These are phyloP conservation scores for Naegleria lovaniensis DNA, from an alignment of 208 protist species.

Conservation along the genomic window DNA sequence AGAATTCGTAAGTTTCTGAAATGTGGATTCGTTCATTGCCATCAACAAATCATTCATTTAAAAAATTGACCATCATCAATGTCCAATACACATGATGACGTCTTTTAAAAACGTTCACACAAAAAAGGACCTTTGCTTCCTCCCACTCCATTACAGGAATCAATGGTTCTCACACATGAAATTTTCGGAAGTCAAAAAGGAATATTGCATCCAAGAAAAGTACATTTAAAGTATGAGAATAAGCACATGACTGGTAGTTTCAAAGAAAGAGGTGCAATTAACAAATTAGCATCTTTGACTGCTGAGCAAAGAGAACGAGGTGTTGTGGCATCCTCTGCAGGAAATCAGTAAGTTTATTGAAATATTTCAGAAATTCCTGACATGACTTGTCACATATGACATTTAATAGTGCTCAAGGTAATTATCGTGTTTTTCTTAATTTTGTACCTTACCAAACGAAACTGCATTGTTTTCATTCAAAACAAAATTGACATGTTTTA, in stretches of 20 bases:
- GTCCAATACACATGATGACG: no score
- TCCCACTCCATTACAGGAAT: slow-evolving; percentile 2
- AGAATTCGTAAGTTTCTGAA: background rate
- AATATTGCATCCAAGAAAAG: background rate
- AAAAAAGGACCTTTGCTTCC: background rate
- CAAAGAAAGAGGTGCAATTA: slow-evolving; percentile 80
- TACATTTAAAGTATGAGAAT: slow-evolving; percentile 67
- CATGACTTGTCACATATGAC: no score
- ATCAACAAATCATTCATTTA: background rate
- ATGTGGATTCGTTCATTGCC: background rate
- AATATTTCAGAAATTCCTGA: slow-evolving; percentile 40
- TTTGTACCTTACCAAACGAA: no score
- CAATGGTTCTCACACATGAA: background rate
- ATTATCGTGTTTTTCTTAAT: background rate
- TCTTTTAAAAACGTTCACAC: no score
- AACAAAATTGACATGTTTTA: no score
- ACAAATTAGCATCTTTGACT: slow-evolving; percentile 62
- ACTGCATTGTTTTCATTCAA: no score
- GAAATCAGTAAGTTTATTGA: slow-evolving; percentile 57
- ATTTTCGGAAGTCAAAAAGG: slow-evolving; percentile 3
- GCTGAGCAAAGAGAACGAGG: slow-evolving; percentile 56
- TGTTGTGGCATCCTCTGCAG: slow-evolving; percentile 69
- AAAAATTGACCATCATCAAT: no score
- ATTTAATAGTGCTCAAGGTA: slow-evolving; percentile 15
- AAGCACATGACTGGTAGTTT: slow-evolving; percentile 63